These are phyloP conservation scores for Balansia obtecta DNA, from an alignment of 2,329 filamentous ascomycete genomes.

Conservation along the genomic window DNA sequence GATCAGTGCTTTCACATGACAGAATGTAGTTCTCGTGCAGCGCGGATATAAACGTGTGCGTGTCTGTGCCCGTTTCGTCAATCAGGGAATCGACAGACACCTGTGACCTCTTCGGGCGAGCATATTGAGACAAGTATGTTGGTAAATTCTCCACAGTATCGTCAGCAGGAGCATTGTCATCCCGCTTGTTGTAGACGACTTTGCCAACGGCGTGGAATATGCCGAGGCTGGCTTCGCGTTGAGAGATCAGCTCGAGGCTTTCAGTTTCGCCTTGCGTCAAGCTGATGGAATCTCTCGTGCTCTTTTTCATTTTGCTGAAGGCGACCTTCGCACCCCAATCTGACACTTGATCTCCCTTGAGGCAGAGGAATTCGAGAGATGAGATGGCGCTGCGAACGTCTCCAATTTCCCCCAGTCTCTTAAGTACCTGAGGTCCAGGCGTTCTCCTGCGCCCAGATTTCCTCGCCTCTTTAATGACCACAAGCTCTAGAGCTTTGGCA, in stretches of 20 bases:
- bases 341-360: constrained; percentile 63
- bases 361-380: constrained; percentile 80
- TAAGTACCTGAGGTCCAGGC: constrained; percentile 67
- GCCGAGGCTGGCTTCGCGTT: constrained; percentile 78
- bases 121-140: constrained; percentile 40
- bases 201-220: constrained; percentile 96
- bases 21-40: constrained; percentile 88
- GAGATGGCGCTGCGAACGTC: constrained; percentile 90
- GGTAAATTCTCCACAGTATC: constrained; percentile 44
- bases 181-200: constrained; percentile 90
- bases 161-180: constrained; percentile 34
- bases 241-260: constrained; percentile 68
- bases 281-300: constrained; percentile 38
- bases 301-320: constrained; percentile 56
- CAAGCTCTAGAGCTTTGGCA: constrained; percentile 67
- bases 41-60: constrained; percentile 76
- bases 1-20: constrained; percentile 55
- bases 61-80: constrained; percentile 87
- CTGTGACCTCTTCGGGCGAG: constrained; percentile 49
- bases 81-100: constrained; percentile 66
- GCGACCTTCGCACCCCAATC: constrained; percentile 65
- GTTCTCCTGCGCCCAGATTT: constrained; percentile 63
- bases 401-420: constrained; percentile 70
- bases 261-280: constrained; percentile 70
- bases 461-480: constrained; percentile 75